phyloP scores from a whole-genome alignment of 176 grass and related monocot species.

The Elymus sibiricus region DNA sequence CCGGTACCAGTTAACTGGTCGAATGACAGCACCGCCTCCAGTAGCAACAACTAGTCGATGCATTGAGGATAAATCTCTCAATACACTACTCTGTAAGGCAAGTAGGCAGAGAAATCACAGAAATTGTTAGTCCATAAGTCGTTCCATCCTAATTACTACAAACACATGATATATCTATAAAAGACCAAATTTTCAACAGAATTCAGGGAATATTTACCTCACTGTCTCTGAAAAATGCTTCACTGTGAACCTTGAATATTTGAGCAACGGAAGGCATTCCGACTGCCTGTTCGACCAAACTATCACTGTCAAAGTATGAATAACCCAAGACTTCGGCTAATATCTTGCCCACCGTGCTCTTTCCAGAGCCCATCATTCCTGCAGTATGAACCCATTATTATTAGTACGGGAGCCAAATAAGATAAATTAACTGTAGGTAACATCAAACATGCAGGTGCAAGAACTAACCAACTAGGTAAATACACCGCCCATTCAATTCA shows the following conservation, averaged over 20 bases:
- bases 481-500: conserved; percentile 62
- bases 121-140: conserved; percentile 7
- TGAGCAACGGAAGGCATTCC: conserved; percentile 83
- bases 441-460: background rate
- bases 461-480: conserved; percentile 88
- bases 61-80: conserved; percentile 78
- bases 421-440: background rate
- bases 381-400: background rate
- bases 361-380: conserved; percentile 99
- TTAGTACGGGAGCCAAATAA: conserved; percentile 12
- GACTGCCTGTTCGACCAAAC: conserved; percentile 79
- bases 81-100: conserved; percentile 53
- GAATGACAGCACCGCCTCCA: conserved; percentile 73
- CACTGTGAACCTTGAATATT: conserved; percentile 85
- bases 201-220: conserved; percentile 40
- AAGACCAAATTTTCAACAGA: background rate
- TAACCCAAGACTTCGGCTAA: conserved; percentile 82
- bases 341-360: conserved; percentile 88
- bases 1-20: conserved; percentile 65
- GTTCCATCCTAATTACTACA: background rate
- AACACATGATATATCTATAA: background rate
- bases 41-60: conserved; percentile 76
- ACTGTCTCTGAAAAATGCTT: conserved; percentile 78
- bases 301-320: conserved; percentile 94
- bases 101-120: background rate